Evolutionary conservation across 2,329 filamentous ascomycete species (phyloP), one percentile per base, ranked within the genome.

Genomic region (Anthostomella pinea): DNA sequence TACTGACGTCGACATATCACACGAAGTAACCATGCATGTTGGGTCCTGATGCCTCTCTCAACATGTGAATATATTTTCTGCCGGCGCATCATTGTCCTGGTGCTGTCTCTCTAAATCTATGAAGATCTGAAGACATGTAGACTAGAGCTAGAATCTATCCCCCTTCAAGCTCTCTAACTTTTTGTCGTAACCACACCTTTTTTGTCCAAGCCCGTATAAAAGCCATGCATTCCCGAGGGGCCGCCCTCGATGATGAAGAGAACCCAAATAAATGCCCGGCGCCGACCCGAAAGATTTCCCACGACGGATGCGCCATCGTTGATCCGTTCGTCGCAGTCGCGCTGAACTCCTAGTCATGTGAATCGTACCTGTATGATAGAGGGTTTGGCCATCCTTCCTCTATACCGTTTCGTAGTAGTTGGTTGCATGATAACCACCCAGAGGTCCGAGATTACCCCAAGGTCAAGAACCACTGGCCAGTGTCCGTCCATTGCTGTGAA

Each of bases 91-190:
- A n/a, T 25, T 48, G 46, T 47, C 46, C 47, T 42, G 44, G 41
- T 45, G 30, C 40, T 44, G 34, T 48, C 51, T 49, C 52, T 55
- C 45, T 53, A 54, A 48, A 36, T 53, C 52, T 55, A 55, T 45
- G 39, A 47, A 48, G 50, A 47, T 43, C 41, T 38, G 52, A 46
- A 47, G 47, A 46, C 49, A 47, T 47, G 42, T 41, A 49, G 43
- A 42, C 44, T 46, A 51, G 44, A 49, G 42, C 48, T 45, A 49
- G 46, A 46, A 46, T 55, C 53, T 53, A 54, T 50, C 43, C 43
- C 8, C n/a, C 24, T 15, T 31, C 17, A 22, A 16, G 17, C 14
- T 37, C 21, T 16, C 13, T 35, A 11, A 15, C 18, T 16, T 17
- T 11, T 24, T 25, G 10, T 16, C 15, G 23, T 21, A 20, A 17